phyloP scores from a whole-genome alignment of 805 yeast genomes.

The Candida caryicola region DNA sequence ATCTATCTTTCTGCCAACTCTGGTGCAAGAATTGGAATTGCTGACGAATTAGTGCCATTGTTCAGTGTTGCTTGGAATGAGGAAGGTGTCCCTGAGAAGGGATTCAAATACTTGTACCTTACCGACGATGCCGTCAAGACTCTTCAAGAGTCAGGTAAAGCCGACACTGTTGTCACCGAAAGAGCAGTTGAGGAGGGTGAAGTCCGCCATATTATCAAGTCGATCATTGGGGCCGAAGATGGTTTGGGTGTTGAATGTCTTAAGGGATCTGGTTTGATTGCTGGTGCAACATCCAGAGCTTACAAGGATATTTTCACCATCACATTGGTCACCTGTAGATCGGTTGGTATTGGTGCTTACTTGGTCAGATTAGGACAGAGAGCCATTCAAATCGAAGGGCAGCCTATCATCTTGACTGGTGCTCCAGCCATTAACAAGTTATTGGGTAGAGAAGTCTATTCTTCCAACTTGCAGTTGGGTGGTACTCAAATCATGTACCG shows the following conservation, averaged over 20 bases:
- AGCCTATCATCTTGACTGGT: conserved; percentile 97
- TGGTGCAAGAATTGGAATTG: conserved; percentile 98
- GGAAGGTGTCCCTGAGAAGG: conserved; percentile 69
- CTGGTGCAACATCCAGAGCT: conserved; percentile 97
- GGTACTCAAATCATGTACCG: conserved; percentile 99
- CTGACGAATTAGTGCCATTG: conserved; percentile 89
- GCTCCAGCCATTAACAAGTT: conserved; percentile 98
- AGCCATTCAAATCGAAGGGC: conserved; percentile 98
- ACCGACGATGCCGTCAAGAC: conserved; percentile 60
- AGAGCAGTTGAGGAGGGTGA: conserved; percentile 81
- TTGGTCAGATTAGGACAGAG: conserved; percentile 97
- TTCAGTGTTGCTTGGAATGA: conserved; percentile 93
- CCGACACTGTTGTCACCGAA: conserved; percentile 67
- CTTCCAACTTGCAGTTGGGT: conserved; percentile 96
- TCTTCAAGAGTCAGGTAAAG: conserved; percentile 58
- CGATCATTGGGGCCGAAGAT: conserved; percentile 90
- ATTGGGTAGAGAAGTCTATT: conserved; percentile 94
- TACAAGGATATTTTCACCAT: conserved; percentile 96
- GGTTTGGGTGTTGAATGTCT: conserved; percentile 98
- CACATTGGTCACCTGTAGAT: conserved; percentile 98
- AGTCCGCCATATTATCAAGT: conserved; percentile 73
- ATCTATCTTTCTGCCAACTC: conserved; percentile 96
- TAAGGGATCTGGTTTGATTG: conserved; percentile 96
- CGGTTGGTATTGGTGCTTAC: conserved; percentile 99
- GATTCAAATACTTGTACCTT: conserved; percentile 86